Evolutionary conservation across 2,329 filamentous ascomycete species (phyloP).

Genomic region (Pseudocercospora fijiensis): DNA sequence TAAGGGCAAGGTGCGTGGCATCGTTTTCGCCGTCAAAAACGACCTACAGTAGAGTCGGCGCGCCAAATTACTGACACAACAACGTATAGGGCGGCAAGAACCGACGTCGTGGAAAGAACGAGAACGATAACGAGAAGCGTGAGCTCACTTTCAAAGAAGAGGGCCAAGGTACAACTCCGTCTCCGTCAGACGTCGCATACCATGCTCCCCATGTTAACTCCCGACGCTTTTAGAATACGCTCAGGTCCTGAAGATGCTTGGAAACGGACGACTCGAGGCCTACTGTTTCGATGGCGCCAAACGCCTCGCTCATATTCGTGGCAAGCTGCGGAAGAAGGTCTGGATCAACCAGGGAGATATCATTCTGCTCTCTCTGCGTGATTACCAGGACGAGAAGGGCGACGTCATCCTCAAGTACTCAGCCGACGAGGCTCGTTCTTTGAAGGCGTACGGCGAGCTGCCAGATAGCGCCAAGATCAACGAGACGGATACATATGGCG

Average conservation of each 20-base stretch:
- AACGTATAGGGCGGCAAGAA: slow-evolving; percentile 85
- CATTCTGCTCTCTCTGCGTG: slow-evolving; percentile 80
- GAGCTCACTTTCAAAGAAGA: slow-evolving; percentile 99
- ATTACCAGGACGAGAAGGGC: slow-evolving; percentile 92
- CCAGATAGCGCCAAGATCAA: slow-evolving; percentile 99
- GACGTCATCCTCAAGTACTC: slow-evolving; percentile 95
- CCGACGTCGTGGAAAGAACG: slow-evolving; percentile 82
- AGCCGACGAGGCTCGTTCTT: slow-evolving; percentile 86
- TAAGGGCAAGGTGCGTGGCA: slow-evolving; percentile 86
- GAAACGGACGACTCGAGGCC: slow-evolving; percentile 89
- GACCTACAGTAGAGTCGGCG: slow-evolving; percentile 11
- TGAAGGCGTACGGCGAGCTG: slow-evolving; percentile 96
- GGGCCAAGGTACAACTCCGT: slow-evolving; percentile 65
- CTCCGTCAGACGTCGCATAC: background rate
- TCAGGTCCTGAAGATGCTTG: slow-evolving; percentile 92
- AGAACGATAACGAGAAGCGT: slow-evolving; percentile 96
- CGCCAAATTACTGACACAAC: slow-evolving; percentile 30
- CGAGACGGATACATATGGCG: slow-evolving; percentile 92
- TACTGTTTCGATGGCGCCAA: slow-evolving; percentile 94
- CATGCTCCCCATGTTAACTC: background rate
- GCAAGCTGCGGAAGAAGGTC: slow-evolving; percentile 99
- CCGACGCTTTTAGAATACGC: slow-evolving; percentile 61
- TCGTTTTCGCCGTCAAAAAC: slow-evolving; percentile 20
- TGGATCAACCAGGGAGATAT: slow-evolving; percentile 99
- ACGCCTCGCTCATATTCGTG: slow-evolving; percentile 80